These are phyloP conservation scores for Fragaria iinumae DNA, from an alignment of 306 rosid species.

Conservation along the genomic window DNA sequence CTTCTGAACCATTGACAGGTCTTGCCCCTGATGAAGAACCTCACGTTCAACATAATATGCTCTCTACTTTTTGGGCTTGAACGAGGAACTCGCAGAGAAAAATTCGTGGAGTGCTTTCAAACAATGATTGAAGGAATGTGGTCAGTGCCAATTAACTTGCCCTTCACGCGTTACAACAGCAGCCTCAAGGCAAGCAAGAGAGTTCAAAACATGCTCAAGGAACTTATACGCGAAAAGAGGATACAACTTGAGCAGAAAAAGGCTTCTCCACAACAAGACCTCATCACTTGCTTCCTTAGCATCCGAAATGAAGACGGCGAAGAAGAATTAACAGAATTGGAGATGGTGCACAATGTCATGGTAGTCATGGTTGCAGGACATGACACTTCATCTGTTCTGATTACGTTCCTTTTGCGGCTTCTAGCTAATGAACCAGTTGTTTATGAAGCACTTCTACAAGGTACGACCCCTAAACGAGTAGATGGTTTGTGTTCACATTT, in stretches of 20 bases:
- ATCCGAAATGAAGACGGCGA: slow-evolving; percentile 33
- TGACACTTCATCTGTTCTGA: slow-evolving; percentile 61
- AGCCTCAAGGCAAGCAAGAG: slow-evolving; percentile 56
- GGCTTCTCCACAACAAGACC: slow-evolving; percentile 47
- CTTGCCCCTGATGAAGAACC: slow-evolving; percentile 65
- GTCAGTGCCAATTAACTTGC: slow-evolving; percentile 65
- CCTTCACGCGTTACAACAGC: slow-evolving; percentile 61
- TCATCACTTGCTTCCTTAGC: slow-evolving; percentile 61
- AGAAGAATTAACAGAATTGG: slow-evolving; percentile 51
- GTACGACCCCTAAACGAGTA: slow-evolving; percentile 29
- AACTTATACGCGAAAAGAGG: slow-evolving; percentile 45
- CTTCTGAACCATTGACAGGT: slow-evolving; percentile 36
- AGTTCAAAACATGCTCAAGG: slow-evolving; percentile 43
- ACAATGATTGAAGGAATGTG: slow-evolving; percentile 53
- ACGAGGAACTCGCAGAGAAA: slow-evolving; percentile 53
- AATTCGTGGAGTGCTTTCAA: slow-evolving; percentile 37
- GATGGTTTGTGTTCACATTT: background rate
- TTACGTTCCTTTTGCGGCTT: slow-evolving; percentile 53
- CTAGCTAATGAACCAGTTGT: slow-evolving; percentile 53
- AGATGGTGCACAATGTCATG: slow-evolving; percentile 55
- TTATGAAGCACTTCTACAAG: slow-evolving; percentile 60
- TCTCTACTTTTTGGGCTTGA: slow-evolving; percentile 66
- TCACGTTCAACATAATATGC: slow-evolving; percentile 70
- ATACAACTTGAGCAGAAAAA: slow-evolving; percentile 30
- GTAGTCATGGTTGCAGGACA: slow-evolving; percentile 72